Base-by-base conservation (phyloP, 176 grass and related monocot genomes). In the Ampelocalamus luodianensis region DNA sequence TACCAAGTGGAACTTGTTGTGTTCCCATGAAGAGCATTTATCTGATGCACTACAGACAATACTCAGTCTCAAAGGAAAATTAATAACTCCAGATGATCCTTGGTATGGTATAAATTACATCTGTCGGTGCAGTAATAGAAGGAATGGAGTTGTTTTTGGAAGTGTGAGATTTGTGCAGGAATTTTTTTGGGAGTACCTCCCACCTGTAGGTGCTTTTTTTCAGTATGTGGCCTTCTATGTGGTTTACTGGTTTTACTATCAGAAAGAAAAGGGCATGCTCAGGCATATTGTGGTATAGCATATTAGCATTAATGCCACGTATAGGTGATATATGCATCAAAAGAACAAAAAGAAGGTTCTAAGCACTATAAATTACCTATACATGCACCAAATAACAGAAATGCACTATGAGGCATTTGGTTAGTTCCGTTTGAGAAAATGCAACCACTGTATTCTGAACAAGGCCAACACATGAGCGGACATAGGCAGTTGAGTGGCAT, bases 351-450 rank as follows among this genome's bases (percentile, higher is more conserved):
- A 2, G 5, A 61, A 54, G 22, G 43, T 12, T 71, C 45, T 43
- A 82, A 58, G 49, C 37, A 68, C 49, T 46, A 10, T 46, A 67
- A 34, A 20, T 84, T 85, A 68, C 49, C 50, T 36, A 36, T 16
- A 26, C 12, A 82, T 61, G 86, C 62, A 87, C 49, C 51, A 82
- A 82, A 60, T 40, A 46, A 68, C 4, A 69, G 29, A 70, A 66
- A 65, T 26, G 37, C 32, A 70, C 40, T 78, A 43, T 14, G 13
- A 6, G 22, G 32, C 32, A 87, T 53, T 34, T 10, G 8, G 17
- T 56, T 58, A 45, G 34, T 77, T 38, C 50, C 5, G 1, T 74
- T 22, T 20, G 17, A 54, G 72, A 40, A 78, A 24, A 37, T 51
- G 1, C 15, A 63, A 72, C 32, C 29, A 53, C 6, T 50, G 8